Evolutionary conservation across 164 flowering plant species (phyloP).

Genomic region (Cinnamomum micranthum): DNA sequence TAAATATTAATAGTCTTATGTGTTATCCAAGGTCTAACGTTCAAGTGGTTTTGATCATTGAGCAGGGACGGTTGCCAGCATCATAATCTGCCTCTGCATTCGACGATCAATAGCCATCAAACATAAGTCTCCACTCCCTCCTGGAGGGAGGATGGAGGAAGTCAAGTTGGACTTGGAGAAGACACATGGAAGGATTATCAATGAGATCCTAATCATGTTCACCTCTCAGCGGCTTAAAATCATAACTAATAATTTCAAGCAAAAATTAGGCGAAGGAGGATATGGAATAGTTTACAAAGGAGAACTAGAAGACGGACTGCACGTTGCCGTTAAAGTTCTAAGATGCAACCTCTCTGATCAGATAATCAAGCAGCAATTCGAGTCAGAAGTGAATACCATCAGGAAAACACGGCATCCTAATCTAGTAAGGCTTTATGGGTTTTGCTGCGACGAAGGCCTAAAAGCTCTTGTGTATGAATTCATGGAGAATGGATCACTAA

Average conservation of each 20-base stretch:
- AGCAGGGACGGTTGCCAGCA: background rate
- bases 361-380: constrained; percentile 29
- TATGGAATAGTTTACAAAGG: constrained; percentile 30
- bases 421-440: constrained; percentile 31
- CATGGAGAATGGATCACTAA: constrained; percentile 36
- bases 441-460: constrained; percentile 19
- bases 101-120: background rate
- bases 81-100: background rate
- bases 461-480: constrained; percentile 33
- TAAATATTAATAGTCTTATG: background rate
- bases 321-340: constrained; percentile 25
- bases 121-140: background rate
- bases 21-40: background rate
- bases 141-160: background rate
- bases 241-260: background rate
- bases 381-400: constrained; percentile 35
- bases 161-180: background rate
- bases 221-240: background rate
- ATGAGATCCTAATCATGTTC: constrained; percentile 6
- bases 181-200: background rate
- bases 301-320: constrained; percentile 14
- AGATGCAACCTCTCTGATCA: constrained; percentile 8
- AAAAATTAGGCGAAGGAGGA: constrained; percentile 28
- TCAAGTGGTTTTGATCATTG: background rate
- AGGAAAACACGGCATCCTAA: constrained; percentile 32